Conservation (phyloP, 768 basidiomycete genomes). For the Pholiota conissans region DNA sequence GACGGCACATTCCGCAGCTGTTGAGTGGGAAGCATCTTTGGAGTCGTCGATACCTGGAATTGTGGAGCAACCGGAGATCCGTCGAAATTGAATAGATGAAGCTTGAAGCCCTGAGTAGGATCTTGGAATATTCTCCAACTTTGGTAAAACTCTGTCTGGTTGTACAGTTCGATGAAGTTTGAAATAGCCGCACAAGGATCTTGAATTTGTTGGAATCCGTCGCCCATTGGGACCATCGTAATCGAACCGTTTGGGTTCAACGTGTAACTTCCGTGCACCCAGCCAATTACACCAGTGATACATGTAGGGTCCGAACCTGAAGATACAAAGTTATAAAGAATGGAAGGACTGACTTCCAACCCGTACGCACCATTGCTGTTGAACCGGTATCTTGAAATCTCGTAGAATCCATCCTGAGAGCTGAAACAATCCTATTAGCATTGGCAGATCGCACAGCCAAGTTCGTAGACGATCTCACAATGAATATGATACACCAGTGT, state of each 20-base stretch:
- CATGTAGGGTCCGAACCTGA: slow-evolving; percentile 85
- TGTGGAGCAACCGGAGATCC: slow-evolving; percentile 74
- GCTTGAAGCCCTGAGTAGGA: slow-evolving; percentile 54
- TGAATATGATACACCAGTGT: slow-evolving; percentile 84
- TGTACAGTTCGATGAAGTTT: slow-evolving; percentile 85
- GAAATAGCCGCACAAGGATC: slow-evolving; percentile 88
- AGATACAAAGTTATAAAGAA: not conserved
- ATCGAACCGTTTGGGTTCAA: slow-evolving; percentile 81
- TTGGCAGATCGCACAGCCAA: not conserved
- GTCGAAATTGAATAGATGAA: slow-evolving; percentile 80
- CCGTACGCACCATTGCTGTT: slow-evolving; percentile 76
- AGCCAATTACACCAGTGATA: slow-evolving; percentile 85
- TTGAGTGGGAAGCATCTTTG: slow-evolving; percentile 85
- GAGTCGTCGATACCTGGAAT: slow-evolving; percentile 65
- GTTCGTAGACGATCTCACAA: slow-evolving; percentile 61
- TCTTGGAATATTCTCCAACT: slow-evolving; percentile 78
- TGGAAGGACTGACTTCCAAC: not conserved
- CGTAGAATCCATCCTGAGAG: slow-evolving; percentile 75
- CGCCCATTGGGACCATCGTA: slow-evolving; percentile 67
- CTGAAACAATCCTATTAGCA: slow-evolving; percentile 34
- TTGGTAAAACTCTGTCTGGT: slow-evolving; percentile 64
- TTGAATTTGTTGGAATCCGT: slow-evolving; percentile 95
- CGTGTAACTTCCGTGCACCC: slow-evolving; percentile 83
- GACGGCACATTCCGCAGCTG: slow-evolving; percentile 55
- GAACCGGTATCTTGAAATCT: slow-evolving; percentile 91